Base-by-base conservation (phyloP, 805 yeast species). In the Metschnikowia borealis region DNA sequence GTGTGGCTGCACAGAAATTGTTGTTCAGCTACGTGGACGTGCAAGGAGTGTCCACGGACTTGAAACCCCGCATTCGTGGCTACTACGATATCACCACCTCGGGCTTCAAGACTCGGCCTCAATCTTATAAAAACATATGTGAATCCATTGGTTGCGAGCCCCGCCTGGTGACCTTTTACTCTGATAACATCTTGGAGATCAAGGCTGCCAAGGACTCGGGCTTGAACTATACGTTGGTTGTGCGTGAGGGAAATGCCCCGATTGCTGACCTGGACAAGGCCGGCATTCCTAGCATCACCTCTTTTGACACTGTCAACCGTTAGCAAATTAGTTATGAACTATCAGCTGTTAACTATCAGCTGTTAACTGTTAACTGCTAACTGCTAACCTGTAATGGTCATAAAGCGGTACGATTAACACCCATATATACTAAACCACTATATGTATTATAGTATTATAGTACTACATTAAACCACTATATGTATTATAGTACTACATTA, bases 11-110 rank as follows among this genome's bases (percentile, higher is more conserved):
- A 0, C 98, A 91, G 60, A 85, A 84, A 59, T 69, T 91, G 53
- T 68, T 91, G 50, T 89, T 91, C 62, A 76, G 75, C 0, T 79
- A 87, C 62, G 91, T 87, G 8, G 69, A 69, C 47, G 50, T 54
- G 32, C 48, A 45, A 11, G 67, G 69, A 3, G 66, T 67, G 8
- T 62, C 70, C 21, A 52, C 67, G 11, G 87, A 87, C 64, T 64
- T 89, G 60, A 85, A 80, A 39, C 64, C 66, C 1, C 63, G 65
- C 20, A 62, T 91, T 18, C 52, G 70, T 6, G 95, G 85, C 14
- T 91, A 89, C 68, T 91, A 82, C 62, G 98, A 91, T 66, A 89
- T 96, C 32, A 82, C 82, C 34, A 88, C 90, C 8, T 81, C 89
- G 1, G 97, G 98, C 0, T 79, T 74, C 53, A 91, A 91, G 63